These are phyloP conservation scores for Monilinia vaccinii-corymbosi DNA, from an alignment of 2,329 filamentous ascomycete species.

Conservation along the genomic window DNA sequence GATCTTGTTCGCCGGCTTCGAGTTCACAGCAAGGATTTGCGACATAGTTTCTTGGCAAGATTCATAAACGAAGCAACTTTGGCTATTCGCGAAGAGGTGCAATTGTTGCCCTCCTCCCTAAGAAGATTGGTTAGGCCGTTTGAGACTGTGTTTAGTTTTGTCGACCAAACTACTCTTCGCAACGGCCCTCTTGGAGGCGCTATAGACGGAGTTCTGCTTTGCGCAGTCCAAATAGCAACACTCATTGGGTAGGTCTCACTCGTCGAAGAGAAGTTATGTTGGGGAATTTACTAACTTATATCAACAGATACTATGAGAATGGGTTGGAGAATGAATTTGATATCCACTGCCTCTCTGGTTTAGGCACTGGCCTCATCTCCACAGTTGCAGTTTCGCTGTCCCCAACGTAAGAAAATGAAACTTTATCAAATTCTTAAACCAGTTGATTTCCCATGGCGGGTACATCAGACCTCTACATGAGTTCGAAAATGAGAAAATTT, in stretches of 20 bases:
- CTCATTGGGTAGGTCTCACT: conserved; percentile 34
- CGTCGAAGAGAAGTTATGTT: neutral
- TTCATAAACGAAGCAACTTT: conserved; percentile 35
- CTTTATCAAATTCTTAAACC: neutral
- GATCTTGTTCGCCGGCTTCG: conserved; percentile 34
- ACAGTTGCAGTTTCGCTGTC: conserved; percentile 34
- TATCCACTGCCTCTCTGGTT: conserved; percentile 31
- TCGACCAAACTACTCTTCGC: conserved; percentile 31
- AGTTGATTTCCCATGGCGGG: neutral
- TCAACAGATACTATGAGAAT: neutral
- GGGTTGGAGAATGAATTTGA: conserved; percentile 2
- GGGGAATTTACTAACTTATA: neutral
- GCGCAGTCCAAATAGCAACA: conserved; percentile 33
- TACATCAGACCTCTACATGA: neutral
- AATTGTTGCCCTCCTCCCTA: conserved; percentile 25
- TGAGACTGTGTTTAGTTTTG: conserved; percentile 31
- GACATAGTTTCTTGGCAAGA: conserved; percentile 30
- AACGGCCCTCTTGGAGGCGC: conserved; percentile 35
- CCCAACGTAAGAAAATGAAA: neutral
- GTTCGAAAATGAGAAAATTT: neutral
- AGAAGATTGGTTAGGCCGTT: conserved; percentile 31
- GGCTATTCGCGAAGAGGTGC: conserved; percentile 34
- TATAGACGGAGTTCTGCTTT: conserved; percentile 37
- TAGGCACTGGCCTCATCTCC: conserved; percentile 38
- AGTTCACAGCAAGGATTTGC: conserved; percentile 33